Conservation (phyloP, 768 basidiomycete species). For the Lactifluus piperatus region DNA sequence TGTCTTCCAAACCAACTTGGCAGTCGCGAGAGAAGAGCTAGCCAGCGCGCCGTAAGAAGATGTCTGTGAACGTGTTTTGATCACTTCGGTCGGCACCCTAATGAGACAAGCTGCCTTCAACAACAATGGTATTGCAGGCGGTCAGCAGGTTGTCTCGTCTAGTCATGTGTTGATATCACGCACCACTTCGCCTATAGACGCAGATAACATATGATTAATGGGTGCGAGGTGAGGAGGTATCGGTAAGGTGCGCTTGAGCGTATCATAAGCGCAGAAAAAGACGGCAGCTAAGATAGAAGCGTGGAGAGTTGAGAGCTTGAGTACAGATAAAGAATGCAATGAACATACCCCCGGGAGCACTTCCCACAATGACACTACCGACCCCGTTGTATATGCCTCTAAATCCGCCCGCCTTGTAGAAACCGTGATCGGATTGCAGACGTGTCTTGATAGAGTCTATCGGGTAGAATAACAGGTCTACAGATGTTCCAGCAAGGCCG, state of each 20-base stretch:
- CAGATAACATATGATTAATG: conserved; percentile 49
- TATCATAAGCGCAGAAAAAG: conserved; percentile 94
- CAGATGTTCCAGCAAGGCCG: conserved; percentile 84
- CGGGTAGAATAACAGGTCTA: conserved; percentile 94
- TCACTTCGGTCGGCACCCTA: conserved; percentile 92
- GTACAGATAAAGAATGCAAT: neutral
- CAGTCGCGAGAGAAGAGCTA: conserved; percentile 51
- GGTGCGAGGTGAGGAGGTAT: conserved; percentile 52
- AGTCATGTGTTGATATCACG: conserved; percentile 18
- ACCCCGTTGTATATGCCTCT: conserved; percentile 87
- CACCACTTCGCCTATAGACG: conserved; percentile 46
- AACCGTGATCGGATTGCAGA: conserved; percentile 83
- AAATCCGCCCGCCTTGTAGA: conserved; percentile 79
- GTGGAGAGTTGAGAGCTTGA: neutral
- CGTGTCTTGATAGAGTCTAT: conserved; percentile 97
- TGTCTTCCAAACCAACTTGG: conserved; percentile 43
- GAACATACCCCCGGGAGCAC: conserved; percentile 82
- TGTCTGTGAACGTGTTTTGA: conserved; percentile 90
- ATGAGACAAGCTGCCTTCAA: conserved; percentile 78
- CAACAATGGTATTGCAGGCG: neutral
- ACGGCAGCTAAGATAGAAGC: conserved; percentile 58
- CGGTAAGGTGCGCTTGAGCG: conserved; percentile 69
- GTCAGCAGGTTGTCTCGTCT: conserved; percentile 3
- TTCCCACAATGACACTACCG: conserved; percentile 89
- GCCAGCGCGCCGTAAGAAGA: conserved; percentile 56